A percentile compares a stretch with the other conserved stretches of the same genome.
phyloP scores from a whole-genome alignment of 1,139 yeast genomes.

The Kurtzmaniella natalensis region DNA sequence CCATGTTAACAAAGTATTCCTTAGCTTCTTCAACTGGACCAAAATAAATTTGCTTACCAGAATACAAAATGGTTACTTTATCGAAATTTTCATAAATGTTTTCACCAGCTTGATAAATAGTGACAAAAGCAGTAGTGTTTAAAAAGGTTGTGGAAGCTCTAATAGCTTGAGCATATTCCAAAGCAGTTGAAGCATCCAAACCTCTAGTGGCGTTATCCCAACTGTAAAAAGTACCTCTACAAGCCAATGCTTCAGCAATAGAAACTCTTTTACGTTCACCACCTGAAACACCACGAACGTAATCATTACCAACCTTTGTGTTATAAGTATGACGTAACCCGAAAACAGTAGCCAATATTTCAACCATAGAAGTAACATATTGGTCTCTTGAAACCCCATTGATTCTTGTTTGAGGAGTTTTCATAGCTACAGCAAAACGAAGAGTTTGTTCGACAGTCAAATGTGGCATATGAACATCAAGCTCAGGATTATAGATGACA shows the following conservation, averaged over 20 bases:
- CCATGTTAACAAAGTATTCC: slow-evolving; percentile 55
- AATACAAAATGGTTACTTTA: slow-evolving; percentile 57
- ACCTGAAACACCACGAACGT: slow-evolving; percentile 60
- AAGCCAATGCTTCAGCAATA: slow-evolving; percentile 58
- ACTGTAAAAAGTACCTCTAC: slow-evolving; percentile 54
- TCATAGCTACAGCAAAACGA: slow-evolving; percentile 54
- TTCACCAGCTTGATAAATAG: slow-evolving; percentile 67
- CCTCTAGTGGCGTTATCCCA: slow-evolving; percentile 86
- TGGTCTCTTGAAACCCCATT: slow-evolving; percentile 45
- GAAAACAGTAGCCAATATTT: slow-evolving; percentile 49
- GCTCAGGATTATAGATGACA: slow-evolving; percentile 57
- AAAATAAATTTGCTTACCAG: slow-evolving; percentile 55
- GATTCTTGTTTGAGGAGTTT: slow-evolving; percentile 54
- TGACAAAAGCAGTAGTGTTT: slow-evolving; percentile 54
- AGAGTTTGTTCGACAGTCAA: slow-evolving; percentile 61
- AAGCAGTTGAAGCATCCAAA: slow-evolving; percentile 68
- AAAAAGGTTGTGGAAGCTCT: slow-evolving; percentile 56
- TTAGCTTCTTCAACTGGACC: slow-evolving; percentile 55
- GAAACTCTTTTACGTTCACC: slow-evolving; percentile 65
- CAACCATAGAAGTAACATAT: slow-evolving; percentile 45
- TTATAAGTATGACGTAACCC: slow-evolving; percentile 54
- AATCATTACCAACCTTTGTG: slow-evolving; percentile 59
- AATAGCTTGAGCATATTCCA: slow-evolving; percentile 59
- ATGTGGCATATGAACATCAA: slow-evolving; percentile 61
- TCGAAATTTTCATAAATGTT: slow-evolving; percentile 59